Percentiles rank a stretch among this genome's conserved stretches.
phyloP scores from a whole-genome alignment of 139 green algal genomes.

The Chlorella sp. region DNA sequence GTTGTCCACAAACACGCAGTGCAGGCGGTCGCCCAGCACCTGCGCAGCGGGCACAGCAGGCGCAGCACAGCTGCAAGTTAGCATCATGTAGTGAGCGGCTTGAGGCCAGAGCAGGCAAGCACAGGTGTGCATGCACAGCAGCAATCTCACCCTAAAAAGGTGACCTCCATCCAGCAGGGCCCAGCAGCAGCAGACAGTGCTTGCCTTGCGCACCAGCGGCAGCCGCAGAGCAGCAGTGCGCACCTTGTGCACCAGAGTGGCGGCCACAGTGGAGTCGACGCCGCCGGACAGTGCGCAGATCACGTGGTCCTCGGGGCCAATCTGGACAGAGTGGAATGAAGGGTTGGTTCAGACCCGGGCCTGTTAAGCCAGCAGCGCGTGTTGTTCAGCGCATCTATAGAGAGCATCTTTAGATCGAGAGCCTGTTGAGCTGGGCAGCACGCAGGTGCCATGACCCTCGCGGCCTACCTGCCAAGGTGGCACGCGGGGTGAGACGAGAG shows the following conservation, averaged over 20 bases:
- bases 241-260: slow-evolving; percentile 91
- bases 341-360: too few relatives aligned
- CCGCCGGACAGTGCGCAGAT: slow-evolving; percentile 98
- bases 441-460: too few relatives aligned
- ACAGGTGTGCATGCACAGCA: too few relatives aligned
- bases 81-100: too few relatives aligned
- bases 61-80: background rate
- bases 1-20: slow-evolving; percentile 99
- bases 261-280: slow-evolving; percentile 97
- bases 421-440: too few relatives aligned
- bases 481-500: too few relatives aligned
- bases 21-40: slow-evolving; percentile 94
- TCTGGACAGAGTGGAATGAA: too few relatives aligned
- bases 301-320: slow-evolving; percentile 90
- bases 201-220: background rate
- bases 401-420: too few relatives aligned
- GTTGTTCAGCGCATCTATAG: too few relatives aligned
- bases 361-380: too few relatives aligned
- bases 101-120: too few relatives aligned
- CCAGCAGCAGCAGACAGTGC: background rate
- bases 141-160: background rate
- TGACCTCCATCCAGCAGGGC: background rate
- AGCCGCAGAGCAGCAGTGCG: background rate
- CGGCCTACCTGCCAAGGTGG: too few relatives aligned
- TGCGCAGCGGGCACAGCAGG: slow-evolving; percentile 28